These are phyloP conservation scores for Yamadazyma dushanensis DNA, from an alignment of 1,139 yeast genomes.

Conservation along the genomic window DNA sequence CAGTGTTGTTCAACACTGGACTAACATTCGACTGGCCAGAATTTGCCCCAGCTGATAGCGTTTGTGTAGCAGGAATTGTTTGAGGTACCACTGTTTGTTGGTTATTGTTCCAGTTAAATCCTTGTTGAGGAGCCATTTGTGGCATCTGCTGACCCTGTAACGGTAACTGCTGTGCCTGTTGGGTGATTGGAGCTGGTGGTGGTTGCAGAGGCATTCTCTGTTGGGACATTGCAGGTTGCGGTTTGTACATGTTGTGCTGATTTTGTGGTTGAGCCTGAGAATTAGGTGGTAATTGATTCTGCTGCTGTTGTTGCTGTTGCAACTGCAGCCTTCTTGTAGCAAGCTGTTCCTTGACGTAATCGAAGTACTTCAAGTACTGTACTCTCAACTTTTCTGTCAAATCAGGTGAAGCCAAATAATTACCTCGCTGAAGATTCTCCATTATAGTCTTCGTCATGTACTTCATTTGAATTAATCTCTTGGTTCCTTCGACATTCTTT, in stretches of 20 bases:
- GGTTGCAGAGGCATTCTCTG: constrained; percentile 10
- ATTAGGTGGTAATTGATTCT: constrained; percentile 15
- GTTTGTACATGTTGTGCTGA: constrained; percentile 10
- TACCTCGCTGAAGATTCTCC: constrained; percentile 63
- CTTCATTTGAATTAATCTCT: constrained; percentile 74
- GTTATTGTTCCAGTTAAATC: constrained; percentile 4
- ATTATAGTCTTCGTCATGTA: constrained; percentile 75
- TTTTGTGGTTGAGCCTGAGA: constrained; percentile 14
- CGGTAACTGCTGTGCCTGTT: constrained; percentile 4
- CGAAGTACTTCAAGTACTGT: constrained; percentile 74
- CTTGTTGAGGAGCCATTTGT: constrained; percentile 2
- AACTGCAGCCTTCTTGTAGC: constrained; percentile 36
- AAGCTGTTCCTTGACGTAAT: constrained; percentile 59
- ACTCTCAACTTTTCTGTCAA: constrained; percentile 66
- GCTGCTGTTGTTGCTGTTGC: constrained; percentile 20
- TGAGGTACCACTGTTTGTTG: constrained; percentile 4
- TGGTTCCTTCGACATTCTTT: constrained; percentile 71
- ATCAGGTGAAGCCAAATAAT: constrained; percentile 66
- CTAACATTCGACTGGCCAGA: constrained; percentile 13
- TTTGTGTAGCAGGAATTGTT: constrained; percentile 4
- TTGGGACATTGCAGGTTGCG: constrained; percentile 6
- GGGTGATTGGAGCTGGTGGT: constrained; percentile 7
- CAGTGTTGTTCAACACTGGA: constrained; percentile 13
- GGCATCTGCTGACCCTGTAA: constrained; percentile 11
- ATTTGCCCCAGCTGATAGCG: constrained; percentile 12